Base-by-base conservation (phyloP, 83 land plant genomes). In the Thuja plicata region DNA sequence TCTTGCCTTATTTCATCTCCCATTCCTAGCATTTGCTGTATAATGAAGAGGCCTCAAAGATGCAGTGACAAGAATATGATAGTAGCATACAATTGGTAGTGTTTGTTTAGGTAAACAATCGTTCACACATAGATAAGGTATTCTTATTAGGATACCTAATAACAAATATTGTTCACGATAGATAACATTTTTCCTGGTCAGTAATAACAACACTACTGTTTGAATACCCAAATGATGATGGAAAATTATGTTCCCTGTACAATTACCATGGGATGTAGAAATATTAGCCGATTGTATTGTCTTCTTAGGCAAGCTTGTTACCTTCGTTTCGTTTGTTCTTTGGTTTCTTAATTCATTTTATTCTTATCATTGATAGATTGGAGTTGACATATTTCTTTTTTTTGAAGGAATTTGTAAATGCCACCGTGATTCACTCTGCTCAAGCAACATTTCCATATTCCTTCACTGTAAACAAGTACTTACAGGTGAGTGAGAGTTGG, bases 361-460 rank as follows among this genome's bases (percentile, higher is more conserved):
- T 1, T 24, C 24, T 62, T 74, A 74, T 74, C 11, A 32, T 74
- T 32, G 37, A 10, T 74, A 74, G 38, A 30, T 74, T 74, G 34
- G 78, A 74, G 78, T 34, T 74, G 77, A 32, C 78, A 32, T 74
- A 74, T 30, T 74, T 74, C 13, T 32, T 74, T 74, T 74, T 15
- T 32, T 62, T 12, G 2, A 74, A 74, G 78, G 78, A 74, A 32
- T 74, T 81, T 41, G 87, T 37, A 15, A 91, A 77, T 70, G 34
- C 90, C 11, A 89, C 83, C 32, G 92, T 91, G 1, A 88, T 92
- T 76, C 90, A 90, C 3, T 87, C 91, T 1, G 87, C 78, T 74
- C 90, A 92, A 87, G 92, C 93, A 76, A 84, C 92, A 5, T 89
- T 92, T 84, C 43, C 89, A n/a, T 92, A 92, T 85, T 15, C 89